Evolutionary conservation across 176 grass and related monocot species (phyloP).

Genomic region (Hyparrhenia diplandra): DNA sequence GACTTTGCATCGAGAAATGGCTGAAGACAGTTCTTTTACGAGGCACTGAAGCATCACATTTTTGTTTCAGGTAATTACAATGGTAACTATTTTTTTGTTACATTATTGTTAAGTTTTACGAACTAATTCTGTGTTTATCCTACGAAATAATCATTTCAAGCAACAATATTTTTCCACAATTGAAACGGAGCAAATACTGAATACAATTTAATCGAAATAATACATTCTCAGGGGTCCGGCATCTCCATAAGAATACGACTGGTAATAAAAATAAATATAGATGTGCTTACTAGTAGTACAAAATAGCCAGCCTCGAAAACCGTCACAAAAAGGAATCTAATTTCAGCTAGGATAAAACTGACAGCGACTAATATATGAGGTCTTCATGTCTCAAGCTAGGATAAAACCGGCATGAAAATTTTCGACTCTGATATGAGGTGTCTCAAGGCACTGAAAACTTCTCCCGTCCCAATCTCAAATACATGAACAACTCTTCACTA

Average conservation of each 20-base stretch:
- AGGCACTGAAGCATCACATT: too few species aligned
- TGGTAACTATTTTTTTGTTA: too few species aligned
- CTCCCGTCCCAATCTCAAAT: constrained; percentile 14
- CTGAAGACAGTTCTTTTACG: too few species aligned
- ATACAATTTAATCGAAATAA: neutral
- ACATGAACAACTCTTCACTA: constrained; percentile 26
- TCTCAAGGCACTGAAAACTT: neutral
- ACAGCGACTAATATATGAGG: too few species aligned
- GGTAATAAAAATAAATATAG: too few species aligned
- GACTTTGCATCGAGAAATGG: too few species aligned
- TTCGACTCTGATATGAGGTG: neutral
- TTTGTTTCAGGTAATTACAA: too few species aligned
- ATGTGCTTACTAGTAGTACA: neutral
- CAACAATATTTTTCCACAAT: neutral
- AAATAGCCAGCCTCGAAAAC: neutral
- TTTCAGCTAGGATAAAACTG: neutral
- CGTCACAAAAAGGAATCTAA: constrained; percentile 1
- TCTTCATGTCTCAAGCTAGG: too few species aligned
- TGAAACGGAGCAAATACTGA: neutral
- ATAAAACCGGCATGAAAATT: neutral
- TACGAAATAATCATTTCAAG: neutral
- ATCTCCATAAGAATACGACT: neutral
- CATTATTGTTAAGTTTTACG: too few species aligned
- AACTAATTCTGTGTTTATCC: too few species aligned
- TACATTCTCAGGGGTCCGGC: neutral